Conservation (phyloP, 106 monocot species). For the Apostasia ramifera region DNA sequence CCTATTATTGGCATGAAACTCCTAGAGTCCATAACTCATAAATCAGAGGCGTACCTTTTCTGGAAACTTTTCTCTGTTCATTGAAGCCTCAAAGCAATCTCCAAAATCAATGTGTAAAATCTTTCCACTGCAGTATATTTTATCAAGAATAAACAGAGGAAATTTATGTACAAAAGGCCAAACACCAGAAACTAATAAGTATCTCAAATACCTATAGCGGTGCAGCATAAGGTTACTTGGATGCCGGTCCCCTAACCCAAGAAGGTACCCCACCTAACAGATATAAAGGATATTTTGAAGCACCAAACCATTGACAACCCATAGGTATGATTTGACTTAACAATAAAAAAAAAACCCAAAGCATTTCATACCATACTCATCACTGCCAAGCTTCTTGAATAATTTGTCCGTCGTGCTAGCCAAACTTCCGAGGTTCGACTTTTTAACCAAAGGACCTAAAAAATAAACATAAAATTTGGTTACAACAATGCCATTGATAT, state of each 20-base stretch:
- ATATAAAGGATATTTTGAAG: neutral
- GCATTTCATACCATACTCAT: constrained; percentile 86
- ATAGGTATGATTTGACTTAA: neutral
- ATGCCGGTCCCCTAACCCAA: constrained; percentile 95
- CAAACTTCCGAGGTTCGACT: constrained; percentile 98
- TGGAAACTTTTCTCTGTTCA: constrained; percentile 98
- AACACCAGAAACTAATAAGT: neutral
- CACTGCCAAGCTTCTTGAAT: constrained; percentile 97
- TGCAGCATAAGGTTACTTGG: constrained; percentile 98
- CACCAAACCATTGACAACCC: neutral
- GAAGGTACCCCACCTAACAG: constrained; percentile 90
- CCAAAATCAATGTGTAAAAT: constrained; percentile 99
- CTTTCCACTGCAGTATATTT: constrained; percentile 67
- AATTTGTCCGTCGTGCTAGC: constrained; percentile 95
- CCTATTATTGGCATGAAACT: neutral
- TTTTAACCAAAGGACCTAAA: constrained; percentile 97
- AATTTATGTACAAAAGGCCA: neutral
- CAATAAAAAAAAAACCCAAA: neutral
- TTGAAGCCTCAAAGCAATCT: constrained; percentile 98
- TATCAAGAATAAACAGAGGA: neutral
- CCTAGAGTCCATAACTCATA: neutral
- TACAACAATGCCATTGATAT: neutral
- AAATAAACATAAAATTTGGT: neutral
- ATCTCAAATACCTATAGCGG: constrained; percentile 58
- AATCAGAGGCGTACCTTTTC: constrained; percentile 54